These are phyloP conservation scores for Neopestalotiopsis rosae DNA, from an alignment of 2,329 filamentous ascomycete genomes.

Conservation along the genomic window DNA sequence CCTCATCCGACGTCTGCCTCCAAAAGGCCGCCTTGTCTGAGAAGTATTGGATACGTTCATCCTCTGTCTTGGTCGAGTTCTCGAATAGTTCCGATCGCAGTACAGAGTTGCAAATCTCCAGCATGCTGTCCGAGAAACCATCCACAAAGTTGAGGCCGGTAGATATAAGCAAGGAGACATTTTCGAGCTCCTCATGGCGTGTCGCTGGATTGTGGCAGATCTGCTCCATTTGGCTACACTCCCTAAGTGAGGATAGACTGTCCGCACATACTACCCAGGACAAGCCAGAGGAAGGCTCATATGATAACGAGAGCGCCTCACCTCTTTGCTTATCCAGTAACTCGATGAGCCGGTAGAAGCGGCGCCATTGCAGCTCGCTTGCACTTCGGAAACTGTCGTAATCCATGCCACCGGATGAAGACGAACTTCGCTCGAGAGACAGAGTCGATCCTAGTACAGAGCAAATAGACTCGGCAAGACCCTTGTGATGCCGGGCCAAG, in stretches of 20 bases:
- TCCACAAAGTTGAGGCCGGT: conserved; percentile 75
- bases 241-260: conserved; percentile 77
- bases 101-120: conserved; percentile 70
- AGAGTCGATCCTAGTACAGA: conserved; percentile 74
- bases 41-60: conserved; percentile 78
- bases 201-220: conserved; percentile 74
- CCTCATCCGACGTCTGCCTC: conserved; percentile 81
- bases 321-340: conserved; percentile 87
- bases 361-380: conserved; percentile 84
- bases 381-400: conserved; percentile 76
- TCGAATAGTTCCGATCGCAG: conserved; percentile 77
- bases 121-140: conserved; percentile 71
- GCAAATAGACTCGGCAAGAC: conserved; percentile 78
- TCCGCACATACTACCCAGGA: conserved; percentile 88
- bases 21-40: conserved; percentile 81
- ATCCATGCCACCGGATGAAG: conserved; percentile 69
- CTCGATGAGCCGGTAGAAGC: conserved; percentile 83
- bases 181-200: conserved; percentile 49
- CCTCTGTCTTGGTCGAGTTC: conserved; percentile 71
- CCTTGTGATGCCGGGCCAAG: conserved; percentile 50
- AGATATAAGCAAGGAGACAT: conserved; percentile 65
- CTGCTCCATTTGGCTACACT: conserved; percentile 79
- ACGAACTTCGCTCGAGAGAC: conserved; percentile 59
- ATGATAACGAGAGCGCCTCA: conserved; percentile 78
- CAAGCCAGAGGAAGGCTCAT: conserved; percentile 73